Evolutionary conservation across 768 basidiomycete genomes (phyloP).

Genomic region (Boletus speciosus): DNA sequence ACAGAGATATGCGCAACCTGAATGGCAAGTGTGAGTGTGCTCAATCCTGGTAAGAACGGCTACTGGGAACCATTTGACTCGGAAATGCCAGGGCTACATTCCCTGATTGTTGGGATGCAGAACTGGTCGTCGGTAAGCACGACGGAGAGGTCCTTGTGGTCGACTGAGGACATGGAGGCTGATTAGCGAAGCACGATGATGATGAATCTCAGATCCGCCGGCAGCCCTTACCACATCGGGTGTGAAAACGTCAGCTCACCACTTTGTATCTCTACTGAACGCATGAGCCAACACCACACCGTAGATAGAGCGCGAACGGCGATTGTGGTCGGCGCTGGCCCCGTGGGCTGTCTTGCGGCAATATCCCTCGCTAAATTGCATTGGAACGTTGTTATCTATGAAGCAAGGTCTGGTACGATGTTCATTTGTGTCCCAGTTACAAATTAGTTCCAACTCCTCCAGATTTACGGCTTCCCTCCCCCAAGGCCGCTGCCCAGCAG

Average conservation of each 20-base stretch:
- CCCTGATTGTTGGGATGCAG: constrained; percentile 50
- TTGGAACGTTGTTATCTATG: constrained; percentile 79
- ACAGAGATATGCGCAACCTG: constrained; percentile 79
- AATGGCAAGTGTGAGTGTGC: constrained; percentile 13
- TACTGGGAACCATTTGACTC: constrained; percentile 36
- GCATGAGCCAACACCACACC: constrained; percentile 10
- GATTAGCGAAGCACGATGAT: constrained; percentile 5
- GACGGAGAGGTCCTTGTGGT: constrained; percentile 23
- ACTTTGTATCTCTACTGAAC: not conserved
- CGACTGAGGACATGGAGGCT: constrained; percentile 11
- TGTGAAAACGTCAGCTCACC: not conserved
- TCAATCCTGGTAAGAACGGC: not conserved
- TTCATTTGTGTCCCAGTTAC: constrained; percentile 12
- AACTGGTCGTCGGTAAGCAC: constrained; percentile 52
- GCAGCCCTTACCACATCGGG: constrained; percentile 13
- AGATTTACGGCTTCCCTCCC: constrained; percentile 76
- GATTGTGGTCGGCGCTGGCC: constrained; percentile 84
- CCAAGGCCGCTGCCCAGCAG: constrained; percentile 62
- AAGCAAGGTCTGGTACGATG: constrained; percentile 67
- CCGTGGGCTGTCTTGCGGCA: constrained; percentile 91
- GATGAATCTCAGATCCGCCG: constrained; percentile 16
- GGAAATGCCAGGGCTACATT: constrained; percentile 42
- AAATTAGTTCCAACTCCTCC: constrained; percentile 12
- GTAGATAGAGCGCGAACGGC: constrained; percentile 38
- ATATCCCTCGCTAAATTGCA: constrained; percentile 82